Evolutionary conservation across 345 rosid species (phyloP).

Genomic region (Populus pruinosa): DNA sequence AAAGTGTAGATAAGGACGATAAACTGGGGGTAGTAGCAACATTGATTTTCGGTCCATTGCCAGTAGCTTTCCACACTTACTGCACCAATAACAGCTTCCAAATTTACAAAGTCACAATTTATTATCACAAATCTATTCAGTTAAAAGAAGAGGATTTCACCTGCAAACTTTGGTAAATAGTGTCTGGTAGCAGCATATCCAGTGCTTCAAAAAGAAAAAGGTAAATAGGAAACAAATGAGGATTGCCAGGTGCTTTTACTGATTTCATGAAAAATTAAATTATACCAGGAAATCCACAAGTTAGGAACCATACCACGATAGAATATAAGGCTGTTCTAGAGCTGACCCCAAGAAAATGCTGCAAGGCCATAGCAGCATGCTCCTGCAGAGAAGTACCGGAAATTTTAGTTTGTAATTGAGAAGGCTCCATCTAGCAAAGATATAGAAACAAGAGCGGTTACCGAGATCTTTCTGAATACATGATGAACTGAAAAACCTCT

Average conservation of each 20-base stretch:
- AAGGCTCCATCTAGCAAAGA: not conserved
- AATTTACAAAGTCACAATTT: not conserved
- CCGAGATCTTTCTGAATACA: constrained; percentile 68
- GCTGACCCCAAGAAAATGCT: constrained; percentile 61
- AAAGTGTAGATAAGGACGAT: constrained; percentile 20
- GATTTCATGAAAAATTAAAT: not conserved
- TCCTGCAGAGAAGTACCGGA: constrained; percentile 43
- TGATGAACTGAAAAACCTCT: constrained; percentile 72
- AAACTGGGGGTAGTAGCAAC: constrained; percentile 25
- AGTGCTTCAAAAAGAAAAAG: constrained; percentile 44
- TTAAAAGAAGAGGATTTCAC: constrained; percentile 28
- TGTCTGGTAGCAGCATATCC: constrained; percentile 82
- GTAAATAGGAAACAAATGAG: not conserved
- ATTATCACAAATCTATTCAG: constrained; percentile 6
- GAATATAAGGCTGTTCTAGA: constrained; percentile 55
- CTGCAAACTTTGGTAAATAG: constrained; percentile 69
- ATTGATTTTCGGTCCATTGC: constrained; percentile 68
- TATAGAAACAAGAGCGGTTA: constrained; percentile 23
- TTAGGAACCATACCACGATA: constrained; percentile 57
- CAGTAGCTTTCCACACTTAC: constrained; percentile 66
- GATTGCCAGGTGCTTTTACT: not conserved
- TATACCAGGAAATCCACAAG: not conserved
- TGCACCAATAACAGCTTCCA: constrained; percentile 29
- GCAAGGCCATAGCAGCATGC: constrained; percentile 73
- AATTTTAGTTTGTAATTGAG: constrained; percentile 9